Base-by-base conservation (phyloP, 495 filamentous ascomycete genomes). In the Xylaria cubensis region DNA sequence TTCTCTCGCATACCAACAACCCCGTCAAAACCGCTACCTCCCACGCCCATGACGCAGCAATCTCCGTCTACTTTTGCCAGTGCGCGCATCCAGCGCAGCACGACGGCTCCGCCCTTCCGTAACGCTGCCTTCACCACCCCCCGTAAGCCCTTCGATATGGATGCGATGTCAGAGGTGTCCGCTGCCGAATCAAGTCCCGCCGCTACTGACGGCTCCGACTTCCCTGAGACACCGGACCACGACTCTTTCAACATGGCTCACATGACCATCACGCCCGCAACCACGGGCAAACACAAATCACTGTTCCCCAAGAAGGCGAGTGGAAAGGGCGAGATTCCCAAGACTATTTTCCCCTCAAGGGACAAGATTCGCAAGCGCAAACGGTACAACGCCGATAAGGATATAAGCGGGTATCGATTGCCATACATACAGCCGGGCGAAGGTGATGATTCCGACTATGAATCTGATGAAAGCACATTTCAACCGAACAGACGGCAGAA, bases 141-240 rank as follows among this genome's bases (percentile, higher is more conserved):
- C 3, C 92, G 92, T 51, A 95, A 92, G 75, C 85, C 86, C 0
- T 78, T 86, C 69, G 90, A 93, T 17, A 79, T 89, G 26, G 90
- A 92, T 65, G 75, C 80, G 6, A 89, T 91, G 73, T 92, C 93
- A 10, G 85, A 87, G 39, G 82, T 83, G 39, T 95, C 93, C 3
- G 91, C 91, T 58, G 89, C 91, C n/a, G 95, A 97, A 76, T 91
- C 92, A 0, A 94, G 94, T 9, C 93, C 95, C 3, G 88, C 88
- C 50, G 84, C 85, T 75, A 84, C 82, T 46, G 89, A 91, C 71
- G 89, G 87, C 59, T 93, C 94, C 0, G 93, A 94, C 67, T 81
- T 82, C 42, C 80, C 83, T 2, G 82, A 84, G 7, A 85, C 84
- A 0, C 84, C 84, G 7, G 82, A 86, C 56, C 74, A 77, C 36